Base-by-base conservation (phyloP, 441 rosid species). In the Brassica balearica region DNA sequence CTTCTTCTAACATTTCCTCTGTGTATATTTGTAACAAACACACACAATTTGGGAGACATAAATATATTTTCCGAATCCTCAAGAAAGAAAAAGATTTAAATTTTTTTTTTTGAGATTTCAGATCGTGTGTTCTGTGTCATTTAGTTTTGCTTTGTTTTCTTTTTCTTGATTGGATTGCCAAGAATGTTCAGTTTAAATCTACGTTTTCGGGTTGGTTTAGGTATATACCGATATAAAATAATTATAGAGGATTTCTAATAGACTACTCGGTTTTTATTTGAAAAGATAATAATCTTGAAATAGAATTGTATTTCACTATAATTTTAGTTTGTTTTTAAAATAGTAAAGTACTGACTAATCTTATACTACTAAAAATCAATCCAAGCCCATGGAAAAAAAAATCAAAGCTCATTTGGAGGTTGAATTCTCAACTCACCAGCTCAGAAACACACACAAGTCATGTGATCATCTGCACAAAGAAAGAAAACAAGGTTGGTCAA, bases 11-110 rank as follows among this genome's bases (percentile, higher is more conserved):
- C 48, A 56, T 72, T 23, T 46, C 3, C 14, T 46, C 27, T 43
- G 10, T 59, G 60, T 61, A 43, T 43, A 72, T 41, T 14, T 41
- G 55, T 60, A 62, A 25, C 41, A 48, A 62, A 62, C 19, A 17
- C 14, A 62, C 43, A 27, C 29, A 55, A 3, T 32, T n/a, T 38
- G 38, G 11, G 56, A 60, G 20, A 6, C 25, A 48, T 48, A 48
- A 12, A 48, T 48, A n/a, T 38, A 20, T 59, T 36, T 71, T 71
- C 67, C 36, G 23, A 10, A 5, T 4, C 38, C 19, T 11, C 29
- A 12, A 15, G 17, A 69, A 51, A 19, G 4, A 4, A 15, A 29
- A 53, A 27, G 27, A 25, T 25, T 25, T 2, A 23, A 23, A 8
- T n/a, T 17, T 17, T 17, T 17, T 17, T 17, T 15, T 32, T 15